Evolutionary conservation across 768 basidiomycete species (phyloP), one percentile per base, ranked within the genome.

Genomic region (Boletus insuetus): DNA sequence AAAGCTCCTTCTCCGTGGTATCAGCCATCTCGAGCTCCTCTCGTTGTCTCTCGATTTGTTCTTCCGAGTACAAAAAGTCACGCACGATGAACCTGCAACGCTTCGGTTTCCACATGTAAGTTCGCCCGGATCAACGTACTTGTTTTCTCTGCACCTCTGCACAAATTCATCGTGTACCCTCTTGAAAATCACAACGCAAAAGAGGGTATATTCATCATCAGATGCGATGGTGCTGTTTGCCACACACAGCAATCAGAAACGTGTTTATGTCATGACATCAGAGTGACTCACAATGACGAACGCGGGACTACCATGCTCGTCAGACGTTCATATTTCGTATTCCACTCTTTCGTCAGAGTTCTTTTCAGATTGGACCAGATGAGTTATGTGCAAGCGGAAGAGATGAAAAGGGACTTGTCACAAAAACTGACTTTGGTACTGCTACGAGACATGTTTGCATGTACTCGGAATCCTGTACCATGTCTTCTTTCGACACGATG

Each of bases 131-230:
- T 31, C 24, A 39, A 73, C 80, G 61, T 63, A 96, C 94, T 96
- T 98, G 72, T 92, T 87, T 70, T 98, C 97, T 56, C 97, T 79
- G 67, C 93, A 96, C 68, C 91, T 95, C 74, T 98, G 94, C 3
- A 85, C 73, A 69, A 96, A 98, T 54, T 95, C 89, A 61, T 98
- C 97, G 66, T 91, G 89, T 37, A 93, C 85, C 62, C 89, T 86
- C 65, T 85, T 85, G 81, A 99, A 99, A 35, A 97, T 76, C 38
- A 95, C 90, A 6, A 93, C 92, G 13, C 82, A 78, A 64, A 89
- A 94, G 16, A 99, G 79, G 24, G 82, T 79, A 71, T 86, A 99
- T 62, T 98, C 97, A 52, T 93, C 88, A 67, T 99, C 97, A 26
- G 86, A 82, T 4, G 86, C 79, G 48, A 98, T 80, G 57, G 81